These are phyloP conservation scores for Mallotus nudiflorus DNA, from an alignment of 345 rosid species.

Conservation along the genomic window DNA sequence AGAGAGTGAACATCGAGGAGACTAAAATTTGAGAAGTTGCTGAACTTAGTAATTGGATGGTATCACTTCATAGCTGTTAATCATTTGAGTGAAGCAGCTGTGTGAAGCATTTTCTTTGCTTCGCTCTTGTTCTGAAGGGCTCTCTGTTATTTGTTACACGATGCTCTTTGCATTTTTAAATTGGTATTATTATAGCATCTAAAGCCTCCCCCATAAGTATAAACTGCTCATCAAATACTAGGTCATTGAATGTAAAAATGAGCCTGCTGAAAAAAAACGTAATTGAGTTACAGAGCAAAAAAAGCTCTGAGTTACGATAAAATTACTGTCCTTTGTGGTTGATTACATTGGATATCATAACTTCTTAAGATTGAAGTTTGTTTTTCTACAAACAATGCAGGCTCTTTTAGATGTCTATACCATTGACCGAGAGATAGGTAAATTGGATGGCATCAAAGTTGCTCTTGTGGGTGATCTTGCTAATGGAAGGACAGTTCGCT, in stretches of 20 bases:
- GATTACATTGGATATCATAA: neutral
- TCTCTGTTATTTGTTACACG: neutral
- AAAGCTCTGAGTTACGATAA: neutral
- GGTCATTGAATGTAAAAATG: neutral
- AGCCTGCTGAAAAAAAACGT: too few relatives aligned
- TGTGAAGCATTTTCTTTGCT: neutral
- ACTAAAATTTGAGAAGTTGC: slow-evolving; percentile 4
- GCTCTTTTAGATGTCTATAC: slow-evolving; percentile 93
- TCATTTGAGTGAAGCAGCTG: neutral
- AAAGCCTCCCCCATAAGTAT: too few relatives aligned
- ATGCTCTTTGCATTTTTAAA: neutral
- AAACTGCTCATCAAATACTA: too few relatives aligned
- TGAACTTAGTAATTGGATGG: neutral
- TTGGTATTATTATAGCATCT: neutral
- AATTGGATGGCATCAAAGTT: slow-evolving; percentile 81
- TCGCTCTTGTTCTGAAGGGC: neutral
- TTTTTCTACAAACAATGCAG: slow-evolving; percentile 31
- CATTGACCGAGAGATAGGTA: slow-evolving; percentile 82
- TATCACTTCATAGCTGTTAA: neutral
- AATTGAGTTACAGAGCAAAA: too few relatives aligned
- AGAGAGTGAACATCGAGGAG: neutral
- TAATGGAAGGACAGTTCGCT: slow-evolving; percentile 91
- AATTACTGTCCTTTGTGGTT: neutral
- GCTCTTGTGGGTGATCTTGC: slow-evolving; percentile 98
- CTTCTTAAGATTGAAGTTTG: neutral